These are phyloP conservation scores for Yamadazyma takamatsuzukensis DNA, from an alignment of 805 yeast species.

Conservation along the genomic window DNA sequence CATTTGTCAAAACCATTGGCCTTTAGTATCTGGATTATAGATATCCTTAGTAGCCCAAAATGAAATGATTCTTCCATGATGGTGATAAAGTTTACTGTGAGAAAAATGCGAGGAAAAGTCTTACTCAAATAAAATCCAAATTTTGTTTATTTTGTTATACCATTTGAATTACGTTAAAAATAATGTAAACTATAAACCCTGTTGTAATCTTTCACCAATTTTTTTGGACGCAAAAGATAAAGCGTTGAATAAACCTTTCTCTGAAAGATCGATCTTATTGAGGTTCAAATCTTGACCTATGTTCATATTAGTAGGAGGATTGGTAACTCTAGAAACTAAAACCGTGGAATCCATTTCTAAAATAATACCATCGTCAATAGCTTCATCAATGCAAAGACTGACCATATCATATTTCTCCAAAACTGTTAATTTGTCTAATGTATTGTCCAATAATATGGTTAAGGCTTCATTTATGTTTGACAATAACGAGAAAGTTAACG, in stretches of 20 bases:
- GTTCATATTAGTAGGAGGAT: slow-evolving; percentile 52
- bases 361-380: slow-evolving; percentile 89
- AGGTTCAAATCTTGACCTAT: slow-evolving; percentile 53
- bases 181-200: slow-evolving; percentile 31
- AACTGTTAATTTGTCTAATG: slow-evolving; percentile 74
- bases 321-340: slow-evolving; percentile 88
- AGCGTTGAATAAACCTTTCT: slow-evolving; percentile 76
- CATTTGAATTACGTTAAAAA: too few species aligned
- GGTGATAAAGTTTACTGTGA: too few species aligned
- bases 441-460: slow-evolving; percentile 64
- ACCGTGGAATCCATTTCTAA: slow-evolving; percentile 85
- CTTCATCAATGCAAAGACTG: slow-evolving; percentile 83
- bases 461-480: slow-evolving; percentile 78
- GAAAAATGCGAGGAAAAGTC: background rate
- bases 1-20: slow-evolving; percentile 83
- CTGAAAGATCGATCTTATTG: slow-evolving; percentile 61
- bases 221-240: slow-evolving; percentile 85
- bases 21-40: slow-evolving; percentile 57
- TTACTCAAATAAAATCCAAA: background rate
- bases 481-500: slow-evolving; percentile 69
- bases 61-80: slow-evolving; percentile 39
- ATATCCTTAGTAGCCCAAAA: slow-evolving; percentile 34
- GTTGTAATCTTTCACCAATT: slow-evolving; percentile 44
- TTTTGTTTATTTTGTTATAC: background rate
- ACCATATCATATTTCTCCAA: slow-evolving; percentile 84